These are phyloP conservation scores for Pittosporum tobira DNA, from an alignment of 129 eudicot species.

Conservation along the genomic window DNA sequence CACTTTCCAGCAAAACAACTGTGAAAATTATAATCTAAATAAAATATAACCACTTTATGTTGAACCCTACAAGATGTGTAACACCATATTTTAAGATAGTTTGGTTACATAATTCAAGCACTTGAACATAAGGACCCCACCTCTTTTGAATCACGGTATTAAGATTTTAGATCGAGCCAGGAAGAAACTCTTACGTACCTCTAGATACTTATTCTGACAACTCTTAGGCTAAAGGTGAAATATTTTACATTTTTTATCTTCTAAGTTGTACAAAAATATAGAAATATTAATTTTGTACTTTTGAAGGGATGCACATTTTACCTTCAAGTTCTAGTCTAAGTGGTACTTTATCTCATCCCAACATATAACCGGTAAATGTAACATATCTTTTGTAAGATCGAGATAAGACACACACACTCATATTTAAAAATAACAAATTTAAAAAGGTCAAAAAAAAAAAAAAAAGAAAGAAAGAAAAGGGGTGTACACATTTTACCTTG, in stretches of 20 bases:
- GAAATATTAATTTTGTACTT: not conserved
- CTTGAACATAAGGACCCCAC: not conserved
- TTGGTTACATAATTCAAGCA: not conserved
- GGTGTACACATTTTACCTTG: no score
- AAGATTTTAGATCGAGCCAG: not conserved
- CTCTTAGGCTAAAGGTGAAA: not conserved
- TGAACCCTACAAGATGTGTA: not conserved
- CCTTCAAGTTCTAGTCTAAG: no score
- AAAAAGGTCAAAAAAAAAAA: no score
- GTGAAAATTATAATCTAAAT: no score
- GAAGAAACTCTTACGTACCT: no score
- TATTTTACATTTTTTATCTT: not conserved
- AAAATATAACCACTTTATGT: not conserved
- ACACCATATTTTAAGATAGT: not conserved
- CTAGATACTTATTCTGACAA: not conserved
- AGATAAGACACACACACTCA: no score
- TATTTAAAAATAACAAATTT: no score
- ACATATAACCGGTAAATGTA: no score
- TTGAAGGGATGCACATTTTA: no score
- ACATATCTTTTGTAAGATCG: no score
- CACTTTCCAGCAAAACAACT: conserved; percentile 13
- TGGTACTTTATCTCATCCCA: no score
- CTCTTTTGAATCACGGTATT: not conserved
- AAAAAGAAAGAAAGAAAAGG: no score
- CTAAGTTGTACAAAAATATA: not conserved